phyloP scores from a whole-genome alignment of 495 filamentous ascomycete genomes.

The Aspergillus ellipticus region DNA sequence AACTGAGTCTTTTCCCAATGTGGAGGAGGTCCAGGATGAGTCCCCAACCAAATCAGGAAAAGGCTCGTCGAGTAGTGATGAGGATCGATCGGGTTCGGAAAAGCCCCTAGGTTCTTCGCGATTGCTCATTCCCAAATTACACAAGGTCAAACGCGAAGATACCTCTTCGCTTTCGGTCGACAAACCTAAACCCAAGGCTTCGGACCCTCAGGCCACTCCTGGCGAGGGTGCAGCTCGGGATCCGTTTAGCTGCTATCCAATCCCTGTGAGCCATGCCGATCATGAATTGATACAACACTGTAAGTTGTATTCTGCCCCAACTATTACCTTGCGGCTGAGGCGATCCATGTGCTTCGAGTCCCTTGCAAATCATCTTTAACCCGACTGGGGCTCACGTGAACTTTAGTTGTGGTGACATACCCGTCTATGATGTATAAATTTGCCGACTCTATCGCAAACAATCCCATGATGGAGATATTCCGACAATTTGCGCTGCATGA shows the following conservation, averaged over 20 bases:
- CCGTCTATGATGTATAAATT: slow-evolving; percentile 34
- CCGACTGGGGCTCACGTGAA: slow-evolving; percentile 9
- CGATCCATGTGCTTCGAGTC: background rate
- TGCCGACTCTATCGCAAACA: slow-evolving; percentile 16
- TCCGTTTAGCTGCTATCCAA: slow-evolving; percentile 24
- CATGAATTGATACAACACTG: slow-evolving; percentile 28
- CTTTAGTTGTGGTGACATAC: slow-evolving; percentile 24
- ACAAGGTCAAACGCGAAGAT: slow-evolving; percentile 15
- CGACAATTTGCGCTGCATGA: slow-evolving; percentile 25
- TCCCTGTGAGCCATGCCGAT: slow-evolving; percentile 18
- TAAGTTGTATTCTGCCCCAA: slow-evolving; percentile 10
- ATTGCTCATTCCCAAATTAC: slow-evolving; percentile 10
- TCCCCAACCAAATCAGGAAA: background rate
- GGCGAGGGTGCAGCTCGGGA: slow-evolving; percentile 14
- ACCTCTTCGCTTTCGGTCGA: background rate
- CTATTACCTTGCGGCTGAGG: background rate
- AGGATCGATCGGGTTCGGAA: background rate
- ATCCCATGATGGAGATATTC: slow-evolving; percentile 30
- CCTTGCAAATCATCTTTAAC: background rate
- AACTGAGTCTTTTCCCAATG: slow-evolving; percentile 13
- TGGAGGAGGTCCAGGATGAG: slow-evolving; percentile 12
- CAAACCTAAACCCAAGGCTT: slow-evolving; percentile 2
- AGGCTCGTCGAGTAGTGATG: slow-evolving; percentile 8
- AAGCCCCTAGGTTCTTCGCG: slow-evolving; percentile 6
- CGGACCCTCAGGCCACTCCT: slow-evolving; percentile 10